phyloP scores from a whole-genome alignment of 306 rosid genomes.

The Cucumis melo region DNA sequence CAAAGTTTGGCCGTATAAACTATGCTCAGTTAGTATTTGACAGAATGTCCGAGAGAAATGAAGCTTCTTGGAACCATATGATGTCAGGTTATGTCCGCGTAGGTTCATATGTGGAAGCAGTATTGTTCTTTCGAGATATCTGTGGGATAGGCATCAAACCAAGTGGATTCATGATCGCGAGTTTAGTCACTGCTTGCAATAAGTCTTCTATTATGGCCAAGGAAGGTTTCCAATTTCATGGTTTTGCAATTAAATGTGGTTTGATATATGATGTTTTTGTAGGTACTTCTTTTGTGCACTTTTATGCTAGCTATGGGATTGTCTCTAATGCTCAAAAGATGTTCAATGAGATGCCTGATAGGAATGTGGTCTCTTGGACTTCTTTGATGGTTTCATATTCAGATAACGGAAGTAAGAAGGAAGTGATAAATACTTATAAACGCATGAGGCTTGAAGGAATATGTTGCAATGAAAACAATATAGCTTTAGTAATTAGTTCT shows the following conservation, averaged over 20 bases:
- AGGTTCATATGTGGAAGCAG: constrained; percentile 32
- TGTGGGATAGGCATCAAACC: constrained; percentile 27
- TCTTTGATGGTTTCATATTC: constrained; percentile 71
- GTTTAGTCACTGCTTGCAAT: constrained; percentile 67
- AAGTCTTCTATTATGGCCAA: constrained; percentile 47
- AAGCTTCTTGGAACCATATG: constrained; percentile 87
- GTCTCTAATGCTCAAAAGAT: constrained; percentile 33
- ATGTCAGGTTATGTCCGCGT: constrained; percentile 63
- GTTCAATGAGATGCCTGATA: constrained; percentile 65
- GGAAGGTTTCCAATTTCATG: constrained; percentile 71
- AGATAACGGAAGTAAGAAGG: constrained; percentile 29
- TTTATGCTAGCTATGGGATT: constrained; percentile 40
- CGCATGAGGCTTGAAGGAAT: constrained; percentile 29
- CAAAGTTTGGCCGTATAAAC: constrained; percentile 31
- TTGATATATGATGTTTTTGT: constrained; percentile 50
- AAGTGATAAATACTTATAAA: constrained; percentile 41
- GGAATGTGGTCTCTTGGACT: constrained; percentile 89
- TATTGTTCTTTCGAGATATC: constrained; percentile 48
- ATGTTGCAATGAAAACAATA: constrained; percentile 51
- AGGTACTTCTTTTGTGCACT: constrained; percentile 74
- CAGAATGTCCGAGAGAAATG: constrained; percentile 43
- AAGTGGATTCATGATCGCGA: constrained; percentile 50
- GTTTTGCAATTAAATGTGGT: constrained; percentile 46
- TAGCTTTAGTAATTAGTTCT: constrained; percentile 47
- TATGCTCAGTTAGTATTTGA: constrained; percentile 52